phyloP scores from a whole-genome alignment of 2,329 filamentous ascomycete species.

The Ilyonectria robusta region DNA sequence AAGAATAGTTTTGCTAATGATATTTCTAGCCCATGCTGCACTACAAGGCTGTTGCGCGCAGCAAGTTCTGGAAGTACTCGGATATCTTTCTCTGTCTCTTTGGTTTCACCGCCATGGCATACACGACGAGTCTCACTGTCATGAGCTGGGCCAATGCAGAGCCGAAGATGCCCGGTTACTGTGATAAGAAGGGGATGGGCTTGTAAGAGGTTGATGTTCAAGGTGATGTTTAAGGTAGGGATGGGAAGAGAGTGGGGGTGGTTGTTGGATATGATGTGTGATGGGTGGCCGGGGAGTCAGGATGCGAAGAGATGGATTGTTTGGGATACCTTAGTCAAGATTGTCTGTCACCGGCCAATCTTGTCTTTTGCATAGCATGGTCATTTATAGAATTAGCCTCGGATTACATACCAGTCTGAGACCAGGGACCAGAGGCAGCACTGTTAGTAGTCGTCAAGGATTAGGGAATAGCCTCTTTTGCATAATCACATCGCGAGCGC shows the following conservation, averaged over 20 bases:
- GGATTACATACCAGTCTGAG: slow-evolving; percentile 27
- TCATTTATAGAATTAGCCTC: slow-evolving; percentile 45
- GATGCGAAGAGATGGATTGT: slow-evolving; percentile 16
- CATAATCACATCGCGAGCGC: not conserved
- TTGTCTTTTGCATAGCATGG: slow-evolving; percentile 41
- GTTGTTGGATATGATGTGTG: slow-evolving; percentile 24
- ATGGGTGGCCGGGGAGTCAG: slow-evolving; percentile 9
- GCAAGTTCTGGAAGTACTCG: slow-evolving; percentile 74
- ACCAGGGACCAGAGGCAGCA: slow-evolving; percentile 3
- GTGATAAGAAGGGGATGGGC: slow-evolving; percentile 57
- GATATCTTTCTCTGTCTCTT: slow-evolving; percentile 86
- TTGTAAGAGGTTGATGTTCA: slow-evolving; percentile 26
- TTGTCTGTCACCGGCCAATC: slow-evolving; percentile 35
- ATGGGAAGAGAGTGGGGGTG: not conserved
- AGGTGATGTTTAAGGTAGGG: not conserved
- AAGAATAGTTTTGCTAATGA: slow-evolving; percentile 49
- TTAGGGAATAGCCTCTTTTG: slow-evolving; percentile 12
- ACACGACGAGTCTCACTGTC: slow-evolving; percentile 90
- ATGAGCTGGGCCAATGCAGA: slow-evolving; percentile 83
- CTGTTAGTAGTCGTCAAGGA: not conserved
- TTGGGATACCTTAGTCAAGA: slow-evolving; percentile 24
- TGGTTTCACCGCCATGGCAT: slow-evolving; percentile 88
- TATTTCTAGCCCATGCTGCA: slow-evolving; percentile 86
- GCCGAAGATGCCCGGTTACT: slow-evolving; percentile 66
- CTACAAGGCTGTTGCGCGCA: slow-evolving; percentile 83